These are phyloP conservation scores for Phytophthora colocasiae DNA, from an alignment of 352 stramenopile species.

Conservation along the genomic window DNA sequence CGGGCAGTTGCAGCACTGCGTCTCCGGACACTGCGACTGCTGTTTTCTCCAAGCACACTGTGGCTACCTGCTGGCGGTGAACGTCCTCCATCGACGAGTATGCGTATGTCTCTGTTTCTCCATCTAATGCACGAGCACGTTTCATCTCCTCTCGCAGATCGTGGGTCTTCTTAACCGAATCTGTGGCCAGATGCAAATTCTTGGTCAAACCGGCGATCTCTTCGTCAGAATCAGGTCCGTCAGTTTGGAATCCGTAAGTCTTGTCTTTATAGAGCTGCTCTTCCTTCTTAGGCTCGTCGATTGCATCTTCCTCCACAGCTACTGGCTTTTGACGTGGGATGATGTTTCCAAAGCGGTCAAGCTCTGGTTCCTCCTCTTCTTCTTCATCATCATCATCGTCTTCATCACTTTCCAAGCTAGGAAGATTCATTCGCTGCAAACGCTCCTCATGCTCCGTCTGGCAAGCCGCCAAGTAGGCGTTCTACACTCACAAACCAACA, in stretches of 20 bases:
- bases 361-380: conserved; percentile 32
- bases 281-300: conserved; percentile 29
- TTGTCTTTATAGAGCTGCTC: conserved; percentile 63
- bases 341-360: conserved; percentile 48
- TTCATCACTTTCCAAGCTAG: conserved; percentile 68
- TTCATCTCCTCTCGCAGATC: conserved; percentile 56
- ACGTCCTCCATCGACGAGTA: conserved; percentile 81
- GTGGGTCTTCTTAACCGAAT: conserved; percentile 71
- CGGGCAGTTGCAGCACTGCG: conserved; percentile 70
- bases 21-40: conserved; percentile 77
- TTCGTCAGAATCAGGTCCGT: conserved; percentile 53
- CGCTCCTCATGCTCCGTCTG: conserved; percentile 68
- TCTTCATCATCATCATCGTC: conserved; percentile 52
- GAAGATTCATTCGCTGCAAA: conserved; percentile 59
- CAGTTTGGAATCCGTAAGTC: conserved; percentile 45
- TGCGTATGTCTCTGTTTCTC: conserved; percentile 45
- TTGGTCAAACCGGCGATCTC: conserved; percentile 64
- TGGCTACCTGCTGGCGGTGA: conserved; percentile 60
- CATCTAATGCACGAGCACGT: conserved; percentile 21
- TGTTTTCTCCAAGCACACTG: conserved; percentile 73
- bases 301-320: conserved; percentile 22
- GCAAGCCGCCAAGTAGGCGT: conserved; percentile 72
- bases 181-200: conserved; percentile 60
- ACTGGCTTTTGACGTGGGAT: conserved; percentile 31
- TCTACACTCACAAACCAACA: conserved; percentile 37